Evolutionary conservation across 495 filamentous ascomycete genomes (phyloP), one percentile per base, ranked within the genome.

Genomic region (Daldinia decipiens): DNA sequence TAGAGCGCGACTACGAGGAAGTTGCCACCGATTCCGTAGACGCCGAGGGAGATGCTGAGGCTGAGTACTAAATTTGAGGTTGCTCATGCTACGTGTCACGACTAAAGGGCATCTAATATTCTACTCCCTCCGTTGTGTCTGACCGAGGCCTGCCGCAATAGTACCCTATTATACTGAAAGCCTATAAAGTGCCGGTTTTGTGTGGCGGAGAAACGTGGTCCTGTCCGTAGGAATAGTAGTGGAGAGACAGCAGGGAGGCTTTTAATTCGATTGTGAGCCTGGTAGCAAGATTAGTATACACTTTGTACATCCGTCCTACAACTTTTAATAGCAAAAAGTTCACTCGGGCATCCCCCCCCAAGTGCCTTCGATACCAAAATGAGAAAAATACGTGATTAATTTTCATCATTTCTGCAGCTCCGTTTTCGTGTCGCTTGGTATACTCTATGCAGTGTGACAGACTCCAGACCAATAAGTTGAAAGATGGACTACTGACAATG

Each of bases 1-100:
- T 99, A 50, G 95, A 99, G 89, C 92, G 95, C 71, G 95, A 99
- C 83, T 99, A 99, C 85, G 96, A 98, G 85, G 95, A 99, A 83
- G 95, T 99, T 75, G 95, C 93, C 71, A 94, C 94, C 78, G 95
- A 99, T 82, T 97, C 95, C 68, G 80, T 95, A 70, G 94, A 94
- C 82, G 92, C 88, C 65, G 95, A 95, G 73, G 93, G 94, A 73
- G 91, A 89, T 78, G 85, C 85, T 73, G 95, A 98, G 85, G 92
- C 93, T 70, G 95, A 99, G 88, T 99, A 99, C 89, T 99, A 97
- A 82, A 78, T 21, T 66, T 40, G 47, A 66, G 57, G 45, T 59
- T 51, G 55, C 61, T 62, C 50, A 63, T 59, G 62, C 63, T 68
- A 70, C 65, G 68, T 69, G 62, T 73, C 73, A 71, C 63, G 62